phyloP scores from a whole-genome alignment of 2,329 filamentous ascomycete genomes.

The Fusarium virguliforme region DNA sequence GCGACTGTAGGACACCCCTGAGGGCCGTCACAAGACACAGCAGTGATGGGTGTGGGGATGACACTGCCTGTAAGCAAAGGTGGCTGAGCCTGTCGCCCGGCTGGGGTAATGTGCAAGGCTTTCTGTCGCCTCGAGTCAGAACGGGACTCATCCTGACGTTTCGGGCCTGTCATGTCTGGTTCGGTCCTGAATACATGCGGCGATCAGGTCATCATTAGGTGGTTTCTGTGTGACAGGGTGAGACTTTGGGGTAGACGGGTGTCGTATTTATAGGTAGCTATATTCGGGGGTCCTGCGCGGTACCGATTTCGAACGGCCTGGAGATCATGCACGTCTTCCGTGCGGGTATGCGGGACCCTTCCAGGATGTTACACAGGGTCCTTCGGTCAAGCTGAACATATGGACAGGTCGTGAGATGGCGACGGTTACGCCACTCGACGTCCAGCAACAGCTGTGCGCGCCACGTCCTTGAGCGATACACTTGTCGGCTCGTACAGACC shows the following conservation, averaged over 20 bases:
- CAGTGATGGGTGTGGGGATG: conserved; percentile 27
- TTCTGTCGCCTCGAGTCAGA: conserved; percentile 22
- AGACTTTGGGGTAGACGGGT: conserved; percentile 2
- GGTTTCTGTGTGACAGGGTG: not conserved
- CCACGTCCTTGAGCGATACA: not conserved
- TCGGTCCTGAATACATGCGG: conserved; percentile 1
- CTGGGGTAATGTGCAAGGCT: conserved; percentile 24
- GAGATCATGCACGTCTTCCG: conserved; percentile 28
- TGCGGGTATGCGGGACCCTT: conserved; percentile 35
- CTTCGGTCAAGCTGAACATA: not conserved
- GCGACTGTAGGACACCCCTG: conserved; percentile 18
- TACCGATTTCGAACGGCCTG: not conserved
- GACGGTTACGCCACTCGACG: not conserved
- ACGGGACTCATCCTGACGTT: conserved; percentile 16
- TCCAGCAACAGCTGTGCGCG: not conserved
- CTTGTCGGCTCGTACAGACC: not conserved
- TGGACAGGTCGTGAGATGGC: not conserved
- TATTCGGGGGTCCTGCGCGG: not conserved
- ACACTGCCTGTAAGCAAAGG: conserved; percentile 18
- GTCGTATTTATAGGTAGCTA: conserved; percentile 4
- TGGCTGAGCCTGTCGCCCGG: conserved; percentile 45
- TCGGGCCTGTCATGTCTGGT: not conserved
- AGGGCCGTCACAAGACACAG: conserved; percentile 37
- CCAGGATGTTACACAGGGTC: conserved; percentile 16
- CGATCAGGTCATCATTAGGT: conserved; percentile 8